Evolutionary conservation across 805 yeast genomes (phyloP).

Genomic region (Yamadazyma laniorum): DNA sequence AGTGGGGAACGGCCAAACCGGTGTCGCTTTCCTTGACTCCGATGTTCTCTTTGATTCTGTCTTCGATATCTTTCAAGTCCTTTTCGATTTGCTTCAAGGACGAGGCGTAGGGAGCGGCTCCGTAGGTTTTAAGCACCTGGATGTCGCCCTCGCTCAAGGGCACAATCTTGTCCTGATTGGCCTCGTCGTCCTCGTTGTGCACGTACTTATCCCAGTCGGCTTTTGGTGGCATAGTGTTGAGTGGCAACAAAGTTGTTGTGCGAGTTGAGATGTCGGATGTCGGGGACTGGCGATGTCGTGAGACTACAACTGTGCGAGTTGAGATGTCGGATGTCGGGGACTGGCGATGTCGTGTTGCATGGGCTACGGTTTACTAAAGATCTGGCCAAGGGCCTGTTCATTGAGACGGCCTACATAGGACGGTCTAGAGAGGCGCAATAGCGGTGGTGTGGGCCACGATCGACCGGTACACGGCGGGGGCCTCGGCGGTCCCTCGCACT

Average conservation of each 20-base stretch:
- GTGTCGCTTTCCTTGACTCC: conserved; percentile 96
- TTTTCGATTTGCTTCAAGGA: conserved; percentile 78
- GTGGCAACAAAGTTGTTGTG: background rate
- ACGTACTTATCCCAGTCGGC: conserved; percentile 98
- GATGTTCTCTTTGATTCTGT: conserved; percentile 87
- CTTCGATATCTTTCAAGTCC: conserved; percentile 81
- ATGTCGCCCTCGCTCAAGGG: conserved; percentile 96
- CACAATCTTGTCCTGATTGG: conserved; percentile 66
- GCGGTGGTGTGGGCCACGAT: background rate
- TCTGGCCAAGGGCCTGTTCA: too few species aligned
- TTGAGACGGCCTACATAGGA: too few species aligned
- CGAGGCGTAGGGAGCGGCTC: conserved; percentile 93
- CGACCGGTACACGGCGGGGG: background rate
- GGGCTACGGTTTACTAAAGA: too few species aligned
- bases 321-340: too few species aligned
- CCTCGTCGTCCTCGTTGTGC: conserved; percentile 69
- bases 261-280: too few species aligned
- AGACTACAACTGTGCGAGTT: too few species aligned
- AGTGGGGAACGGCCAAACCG: conserved; percentile 93
- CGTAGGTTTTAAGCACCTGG: conserved; percentile 94
- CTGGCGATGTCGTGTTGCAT: too few species aligned
- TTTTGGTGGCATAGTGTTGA: conserved; percentile 78
- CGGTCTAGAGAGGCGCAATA: too few species aligned
- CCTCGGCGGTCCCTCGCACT: background rate
- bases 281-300: too few species aligned